A percentile compares a stretch with the other conserved stretches of the same genome.
Evolutionary conservation across 371 early-diverging fungal species (phyloP).

Genomic region (Actinomortierella ambigua): DNA sequence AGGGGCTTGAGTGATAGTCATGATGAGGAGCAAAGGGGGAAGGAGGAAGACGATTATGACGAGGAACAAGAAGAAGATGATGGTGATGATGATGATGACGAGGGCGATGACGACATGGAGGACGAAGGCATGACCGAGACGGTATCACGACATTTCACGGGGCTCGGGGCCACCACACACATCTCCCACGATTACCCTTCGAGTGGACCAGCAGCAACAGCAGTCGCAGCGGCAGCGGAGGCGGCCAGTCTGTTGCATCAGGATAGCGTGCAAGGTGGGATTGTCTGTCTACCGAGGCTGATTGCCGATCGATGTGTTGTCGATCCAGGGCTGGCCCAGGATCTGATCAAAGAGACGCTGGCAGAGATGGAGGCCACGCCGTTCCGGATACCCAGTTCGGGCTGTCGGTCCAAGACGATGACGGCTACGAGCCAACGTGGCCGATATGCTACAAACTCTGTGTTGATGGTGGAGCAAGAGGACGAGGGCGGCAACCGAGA

Average conservation of each 20-base stretch:
- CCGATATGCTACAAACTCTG: too few species aligned
- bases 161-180: too few species aligned
- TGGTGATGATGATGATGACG: constrained; percentile 1
- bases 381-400: too few species aligned
- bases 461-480: too few species aligned
- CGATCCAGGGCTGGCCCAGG: constrained; percentile 53
- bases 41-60: not conserved
- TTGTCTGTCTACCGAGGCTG: constrained; percentile 55
- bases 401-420: too few species aligned
- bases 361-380: too few species aligned
- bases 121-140: not conserved
- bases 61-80: not conserved
- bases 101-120: too few species aligned
- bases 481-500: too few species aligned
- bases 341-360: constrained; percentile 48
- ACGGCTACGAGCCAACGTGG: too few species aligned
- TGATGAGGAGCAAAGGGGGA: too few species aligned
- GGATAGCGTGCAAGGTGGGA: constrained; percentile 33
- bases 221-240: constrained; percentile 1
- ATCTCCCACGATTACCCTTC: not conserved
- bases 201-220: not conserved
- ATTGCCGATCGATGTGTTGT: constrained; percentile 68
- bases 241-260: not conserved
- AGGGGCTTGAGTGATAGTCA: too few species aligned
- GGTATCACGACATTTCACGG: constrained; percentile 44